These are phyloP conservation scores for Penicillium simplicissimum DNA, from an alignment of 495 filamentous ascomycete species.

Conservation along the genomic window DNA sequence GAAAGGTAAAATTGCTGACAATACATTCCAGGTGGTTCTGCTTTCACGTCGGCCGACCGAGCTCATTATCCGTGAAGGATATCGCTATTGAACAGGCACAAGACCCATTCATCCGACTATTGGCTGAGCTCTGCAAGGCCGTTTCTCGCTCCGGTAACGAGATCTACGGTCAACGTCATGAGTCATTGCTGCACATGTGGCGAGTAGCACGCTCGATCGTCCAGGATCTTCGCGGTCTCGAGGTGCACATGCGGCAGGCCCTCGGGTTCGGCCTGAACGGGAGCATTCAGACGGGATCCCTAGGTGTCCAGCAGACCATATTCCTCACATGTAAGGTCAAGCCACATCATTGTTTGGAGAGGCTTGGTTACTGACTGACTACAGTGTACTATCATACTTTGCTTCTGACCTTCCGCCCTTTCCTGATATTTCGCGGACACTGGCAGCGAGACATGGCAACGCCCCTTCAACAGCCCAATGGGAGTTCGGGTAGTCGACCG, in stretches of 20 bases:
- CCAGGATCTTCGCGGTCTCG: slow-evolving; percentile 36
- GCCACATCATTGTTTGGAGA: neutral
- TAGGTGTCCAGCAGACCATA: slow-evolving; percentile 42
- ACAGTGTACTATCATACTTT: slow-evolving; percentile 46
- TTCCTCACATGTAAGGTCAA: slow-evolving; percentile 34
- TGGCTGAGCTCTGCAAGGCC: slow-evolving; percentile 36
- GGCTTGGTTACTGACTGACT: neutral
- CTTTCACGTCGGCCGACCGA: slow-evolving; percentile 44
- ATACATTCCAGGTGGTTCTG: slow-evolving; percentile 39
- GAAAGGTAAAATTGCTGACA: neutral
- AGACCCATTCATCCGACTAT: slow-evolving; percentile 36
- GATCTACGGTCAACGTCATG: slow-evolving; percentile 43
- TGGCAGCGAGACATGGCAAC: slow-evolving; percentile 36
- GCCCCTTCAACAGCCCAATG: slow-evolving; percentile 11
- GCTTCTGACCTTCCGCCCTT: slow-evolving; percentile 47
- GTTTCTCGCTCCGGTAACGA: slow-evolving; percentile 38
- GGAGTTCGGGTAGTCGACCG: slow-evolving; percentile 19
- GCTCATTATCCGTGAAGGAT: slow-evolving; percentile 36
- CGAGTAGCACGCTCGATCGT: slow-evolving; percentile 40
- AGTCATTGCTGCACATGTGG: slow-evolving; percentile 49
- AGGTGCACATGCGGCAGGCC: slow-evolving; percentile 30
- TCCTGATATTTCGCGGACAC: slow-evolving; percentile 47
- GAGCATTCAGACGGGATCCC: slow-evolving; percentile 29
- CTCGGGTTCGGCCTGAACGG: slow-evolving; percentile 40
- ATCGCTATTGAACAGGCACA: slow-evolving; percentile 37